These are phyloP conservation scores for Zostera marina DNA, from an alignment of 116 monocot species.

Conservation along the genomic window DNA sequence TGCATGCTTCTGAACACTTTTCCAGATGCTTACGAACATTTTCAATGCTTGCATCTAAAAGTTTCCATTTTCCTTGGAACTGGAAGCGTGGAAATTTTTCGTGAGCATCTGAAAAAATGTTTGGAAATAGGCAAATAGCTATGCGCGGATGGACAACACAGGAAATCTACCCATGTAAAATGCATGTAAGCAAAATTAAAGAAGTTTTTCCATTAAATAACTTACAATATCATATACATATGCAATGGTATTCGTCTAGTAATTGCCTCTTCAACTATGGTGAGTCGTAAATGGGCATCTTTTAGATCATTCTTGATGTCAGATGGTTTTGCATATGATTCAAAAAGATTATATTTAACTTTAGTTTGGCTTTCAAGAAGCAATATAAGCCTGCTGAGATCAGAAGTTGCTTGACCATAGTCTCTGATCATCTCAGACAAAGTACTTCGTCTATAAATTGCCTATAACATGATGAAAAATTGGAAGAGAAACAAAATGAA, in stretches of 20 bases:
- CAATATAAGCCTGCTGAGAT: constrained; percentile 54
- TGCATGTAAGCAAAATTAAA: not conserved
- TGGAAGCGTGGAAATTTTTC: no score
- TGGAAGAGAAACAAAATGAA: not conserved
- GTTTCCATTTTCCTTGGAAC: no score
- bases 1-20: no score
- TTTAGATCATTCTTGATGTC: constrained; percentile 9
- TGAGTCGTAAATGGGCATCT: constrained; percentile 15
- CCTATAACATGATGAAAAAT: constrained; percentile 23
- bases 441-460: constrained; percentile 89
- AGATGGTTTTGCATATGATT: constrained; percentile 1
- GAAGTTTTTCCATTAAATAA: not conserved
- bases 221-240: constrained; percentile 43
- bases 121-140: no score
- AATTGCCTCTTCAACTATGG: constrained; percentile 24
- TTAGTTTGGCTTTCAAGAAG: constrained; percentile 37
- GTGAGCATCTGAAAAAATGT: no score
- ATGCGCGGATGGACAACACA: no score
- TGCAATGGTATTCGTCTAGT: constrained; percentile 20
- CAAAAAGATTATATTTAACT: not conserved
- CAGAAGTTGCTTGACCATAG: constrained; percentile 65
- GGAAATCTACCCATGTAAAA: no score
- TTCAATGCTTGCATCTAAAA: no score
- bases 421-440: constrained; percentile 96
- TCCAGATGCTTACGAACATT: no score